These are phyloP conservation scores for Rhynchosporium graminicola DNA, from an alignment of 2,329 filamentous ascomycete species.

Conservation along the genomic window DNA sequence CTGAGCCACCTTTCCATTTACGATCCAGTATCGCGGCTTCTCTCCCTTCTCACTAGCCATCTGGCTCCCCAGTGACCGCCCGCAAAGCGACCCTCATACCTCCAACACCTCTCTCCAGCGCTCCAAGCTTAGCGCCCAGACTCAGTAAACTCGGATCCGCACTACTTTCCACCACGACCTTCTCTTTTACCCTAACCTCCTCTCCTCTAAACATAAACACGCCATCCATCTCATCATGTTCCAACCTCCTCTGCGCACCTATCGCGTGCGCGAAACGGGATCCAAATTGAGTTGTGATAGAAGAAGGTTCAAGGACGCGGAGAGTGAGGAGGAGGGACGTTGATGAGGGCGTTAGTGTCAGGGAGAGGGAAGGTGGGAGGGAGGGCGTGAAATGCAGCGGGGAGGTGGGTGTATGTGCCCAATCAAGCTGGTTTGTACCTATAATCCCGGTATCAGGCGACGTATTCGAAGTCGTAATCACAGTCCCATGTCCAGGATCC, in stretches of 20 bases:
- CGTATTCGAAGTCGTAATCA: conserved; percentile 21
- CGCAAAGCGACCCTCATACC: conserved; percentile 71
- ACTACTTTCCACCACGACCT: conserved; percentile 72
- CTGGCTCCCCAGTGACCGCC: conserved; percentile 66
- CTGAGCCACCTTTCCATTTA: too few relatives aligned
- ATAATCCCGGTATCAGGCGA: conserved; percentile 7
- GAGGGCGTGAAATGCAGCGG: conserved; percentile 57
- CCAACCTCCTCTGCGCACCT: conserved; percentile 61
- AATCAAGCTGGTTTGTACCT: background rate
- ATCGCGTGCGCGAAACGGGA: conserved; percentile 72
- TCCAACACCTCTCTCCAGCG: conserved; percentile 71
- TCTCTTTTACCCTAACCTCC: conserved; percentile 85
- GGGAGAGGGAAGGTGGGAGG: conserved; percentile 67
- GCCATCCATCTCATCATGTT: conserved; percentile 79
- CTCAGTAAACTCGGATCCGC: conserved; percentile 86
- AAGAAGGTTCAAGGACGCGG: conserved; percentile 68
- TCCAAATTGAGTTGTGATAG: conserved; percentile 58
- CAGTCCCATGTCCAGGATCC: conserved; percentile 10
- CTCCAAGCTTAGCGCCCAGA: conserved; percentile 78
- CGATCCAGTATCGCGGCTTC: too few relatives aligned
- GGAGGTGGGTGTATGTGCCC: conserved; percentile 14
- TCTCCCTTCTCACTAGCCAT: too few relatives aligned
- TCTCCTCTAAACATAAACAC: conserved; percentile 66
- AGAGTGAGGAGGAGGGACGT: conserved; percentile 72
- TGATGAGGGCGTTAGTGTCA: conserved; percentile 69